A percentile compares a stretch with the other conserved stretches of the same genome.
phyloP scores from a whole-genome alignment of 2,329 filamentous ascomycete genomes.

The Geosmithia flava region DNA sequence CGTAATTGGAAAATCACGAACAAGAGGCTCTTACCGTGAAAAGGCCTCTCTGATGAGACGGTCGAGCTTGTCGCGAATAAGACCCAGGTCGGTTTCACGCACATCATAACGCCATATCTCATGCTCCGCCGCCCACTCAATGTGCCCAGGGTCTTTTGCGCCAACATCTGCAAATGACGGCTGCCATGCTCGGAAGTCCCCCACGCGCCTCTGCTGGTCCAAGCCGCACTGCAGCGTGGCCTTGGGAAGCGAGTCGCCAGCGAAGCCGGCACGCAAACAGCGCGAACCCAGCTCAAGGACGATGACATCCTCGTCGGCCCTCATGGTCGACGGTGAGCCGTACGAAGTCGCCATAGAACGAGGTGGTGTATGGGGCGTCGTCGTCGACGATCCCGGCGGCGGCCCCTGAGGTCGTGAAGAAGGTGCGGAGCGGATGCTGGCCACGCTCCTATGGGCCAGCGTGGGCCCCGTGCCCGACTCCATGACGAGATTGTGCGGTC shows the following conservation, averaged over 20 bases:
- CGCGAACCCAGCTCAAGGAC: constrained; percentile 76
- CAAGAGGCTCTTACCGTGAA: constrained; percentile 46
- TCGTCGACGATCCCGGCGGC: constrained; percentile 14
- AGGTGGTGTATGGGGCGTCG: constrained; percentile 50
- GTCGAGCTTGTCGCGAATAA: constrained; percentile 82
- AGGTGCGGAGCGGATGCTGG: constrained; percentile 39
- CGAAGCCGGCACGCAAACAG: constrained; percentile 71
- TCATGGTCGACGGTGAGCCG: constrained; percentile 46
- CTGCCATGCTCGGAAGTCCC: constrained; percentile 68
- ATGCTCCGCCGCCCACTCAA: constrained; percentile 47
- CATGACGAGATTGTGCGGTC: constrained; percentile 17
- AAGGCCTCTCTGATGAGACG: constrained; percentile 70
- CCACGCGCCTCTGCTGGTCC: constrained; percentile 62
- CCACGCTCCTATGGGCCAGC: constrained; percentile 45
- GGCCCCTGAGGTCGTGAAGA: constrained; percentile 6
- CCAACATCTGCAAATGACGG: neutral
- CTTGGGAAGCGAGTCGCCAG: constrained; percentile 71
- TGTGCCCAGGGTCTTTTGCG: neutral
- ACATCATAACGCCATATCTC: constrained; percentile 76
- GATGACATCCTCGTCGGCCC: constrained; percentile 72
- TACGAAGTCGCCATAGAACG: constrained; percentile 41
- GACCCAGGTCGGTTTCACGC: constrained; percentile 57
- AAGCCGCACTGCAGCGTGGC: constrained; percentile 58
- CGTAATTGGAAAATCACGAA: neutral
- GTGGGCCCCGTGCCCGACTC: constrained; percentile 27